Conservation (phyloP, 179 eudicot species). For the Heliamphora pulchella region DNA sequence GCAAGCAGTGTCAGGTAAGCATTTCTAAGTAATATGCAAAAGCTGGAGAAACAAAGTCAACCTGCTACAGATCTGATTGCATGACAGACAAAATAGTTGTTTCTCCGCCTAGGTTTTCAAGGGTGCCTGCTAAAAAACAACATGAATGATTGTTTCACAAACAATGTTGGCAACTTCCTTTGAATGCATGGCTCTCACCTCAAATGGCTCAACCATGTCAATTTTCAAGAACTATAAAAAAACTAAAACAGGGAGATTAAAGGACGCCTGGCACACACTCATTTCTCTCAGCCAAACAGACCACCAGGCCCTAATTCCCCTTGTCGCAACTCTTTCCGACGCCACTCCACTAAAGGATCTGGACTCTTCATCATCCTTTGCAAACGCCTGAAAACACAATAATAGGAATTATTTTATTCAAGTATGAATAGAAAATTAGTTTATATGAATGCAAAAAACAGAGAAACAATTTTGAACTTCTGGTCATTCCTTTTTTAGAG, state of each 20-base stretch:
- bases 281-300: conserved; percentile 57
- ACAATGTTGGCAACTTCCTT: conserved; percentile 34
- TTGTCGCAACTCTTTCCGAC: conserved; percentile 76
- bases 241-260: conserved; percentile 21
- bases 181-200: conserved; percentile 56
- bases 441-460: background rate
- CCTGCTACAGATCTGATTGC: conserved; percentile 31
- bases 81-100: conserved; percentile 21
- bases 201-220: conserved; percentile 32
- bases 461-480: background rate
- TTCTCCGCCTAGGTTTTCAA: conserved; percentile 29
- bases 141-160: conserved; percentile 43
- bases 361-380: conserved; percentile 93
- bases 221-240: conserved; percentile 22
- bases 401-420: too few species aligned
- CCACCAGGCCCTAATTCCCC: conserved; percentile 82
- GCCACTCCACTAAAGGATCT: conserved; percentile 91
- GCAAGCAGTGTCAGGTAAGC: conserved; percentile 38
- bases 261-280: conserved; percentile 13
- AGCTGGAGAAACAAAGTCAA: conserved; percentile 35
- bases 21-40: conserved; percentile 27
- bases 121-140: conserved; percentile 51
- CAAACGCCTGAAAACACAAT: conserved; percentile 49
- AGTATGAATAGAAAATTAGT: background rate
- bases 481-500: background rate